Evolutionary conservation across 2,329 filamentous ascomycete genomes (phyloP).

Genomic region (Plectosphaerella cucumerina): DNA sequence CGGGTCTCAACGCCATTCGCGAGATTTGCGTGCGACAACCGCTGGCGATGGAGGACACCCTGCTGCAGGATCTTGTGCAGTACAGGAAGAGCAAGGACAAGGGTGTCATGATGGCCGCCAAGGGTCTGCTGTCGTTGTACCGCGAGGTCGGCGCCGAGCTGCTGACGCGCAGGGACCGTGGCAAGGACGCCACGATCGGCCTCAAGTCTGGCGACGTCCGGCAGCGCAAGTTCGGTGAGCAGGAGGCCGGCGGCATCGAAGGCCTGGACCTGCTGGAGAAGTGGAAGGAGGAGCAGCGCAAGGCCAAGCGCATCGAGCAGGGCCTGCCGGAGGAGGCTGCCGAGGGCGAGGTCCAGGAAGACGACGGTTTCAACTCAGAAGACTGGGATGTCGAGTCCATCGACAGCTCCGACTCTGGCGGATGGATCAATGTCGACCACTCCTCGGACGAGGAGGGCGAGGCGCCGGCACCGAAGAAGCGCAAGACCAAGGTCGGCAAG

Average conservation of each 20-base stretch:
- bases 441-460: slow-evolving; percentile 77
- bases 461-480: slow-evolving; percentile 46
- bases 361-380: slow-evolving; percentile 50
- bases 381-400: slow-evolving; percentile 60
- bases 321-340: slow-evolving; percentile 62
- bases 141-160: slow-evolving; percentile 87
- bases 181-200: slow-evolving; percentile 84
- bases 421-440: slow-evolving; percentile 91
- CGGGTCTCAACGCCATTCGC: slow-evolving; percentile 89
- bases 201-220: slow-evolving; percentile 71
- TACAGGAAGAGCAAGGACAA: slow-evolving; percentile 98
- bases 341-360: slow-evolving; percentile 56
- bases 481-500: slow-evolving; percentile 19
- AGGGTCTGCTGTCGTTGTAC: slow-evolving; percentile 85
- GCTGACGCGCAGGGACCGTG: slow-evolving; percentile 83
- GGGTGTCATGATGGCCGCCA: slow-evolving; percentile 97
- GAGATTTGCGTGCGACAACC: slow-evolving; percentile 92
- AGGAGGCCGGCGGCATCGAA: slow-evolving; percentile 77
- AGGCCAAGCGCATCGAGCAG: slow-evolving; percentile 65
- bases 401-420: slow-evolving; percentile 67
- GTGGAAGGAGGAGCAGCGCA: slow-evolving; percentile 89
- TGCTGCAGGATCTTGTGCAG: slow-evolving; percentile 93
- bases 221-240: slow-evolving; percentile 78
- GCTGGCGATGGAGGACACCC: slow-evolving; percentile 90
- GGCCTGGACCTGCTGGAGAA: slow-evolving; percentile 86